phyloP scores from a whole-genome alignment of 805 yeast genomes.

The Osmozyma mogii region DNA sequence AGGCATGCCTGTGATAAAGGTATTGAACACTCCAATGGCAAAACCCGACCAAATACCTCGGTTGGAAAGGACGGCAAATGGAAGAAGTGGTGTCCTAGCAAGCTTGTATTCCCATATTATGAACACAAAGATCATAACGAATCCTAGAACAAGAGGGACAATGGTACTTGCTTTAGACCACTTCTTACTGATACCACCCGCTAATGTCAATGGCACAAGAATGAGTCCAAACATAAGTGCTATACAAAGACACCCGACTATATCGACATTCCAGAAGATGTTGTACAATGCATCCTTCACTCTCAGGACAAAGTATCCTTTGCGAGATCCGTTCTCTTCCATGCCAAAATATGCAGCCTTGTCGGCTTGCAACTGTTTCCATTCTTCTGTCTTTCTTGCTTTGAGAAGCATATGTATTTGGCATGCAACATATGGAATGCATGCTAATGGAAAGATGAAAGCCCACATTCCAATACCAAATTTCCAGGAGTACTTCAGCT shows the following conservation, averaged over 20 bases:
- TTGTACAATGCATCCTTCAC: no score
- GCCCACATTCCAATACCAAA: constrained; percentile 48
- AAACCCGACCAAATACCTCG: not conserved
- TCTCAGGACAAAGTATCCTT: no score
- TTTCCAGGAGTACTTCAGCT: no score
- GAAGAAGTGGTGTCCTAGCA: not conserved
- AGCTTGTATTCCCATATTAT: constrained; percentile 6
- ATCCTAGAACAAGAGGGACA: not conserved
- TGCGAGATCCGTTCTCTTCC: no score
- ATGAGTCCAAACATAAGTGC: not conserved
- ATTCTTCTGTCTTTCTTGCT: no score
- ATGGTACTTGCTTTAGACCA: not conserved
- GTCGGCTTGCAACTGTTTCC: no score
- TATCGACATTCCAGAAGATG: not conserved
- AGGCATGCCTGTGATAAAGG: not conserved
- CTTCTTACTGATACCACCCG: not conserved
- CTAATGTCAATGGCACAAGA: not conserved
- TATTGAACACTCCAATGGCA: no score
- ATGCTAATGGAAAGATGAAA: constrained; percentile 34
- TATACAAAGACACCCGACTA: not conserved
- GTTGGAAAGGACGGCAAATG: not conserved
- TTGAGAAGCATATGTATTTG: no score
- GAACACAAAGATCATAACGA: not conserved
- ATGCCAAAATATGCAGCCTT: no score
- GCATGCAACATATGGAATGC: constrained; percentile 26